Percentiles rank a stretch among this genome's conserved stretches.
Conservation (phyloP, 306 rosid genomes). For the Casuarina equisetifolia region DNA sequence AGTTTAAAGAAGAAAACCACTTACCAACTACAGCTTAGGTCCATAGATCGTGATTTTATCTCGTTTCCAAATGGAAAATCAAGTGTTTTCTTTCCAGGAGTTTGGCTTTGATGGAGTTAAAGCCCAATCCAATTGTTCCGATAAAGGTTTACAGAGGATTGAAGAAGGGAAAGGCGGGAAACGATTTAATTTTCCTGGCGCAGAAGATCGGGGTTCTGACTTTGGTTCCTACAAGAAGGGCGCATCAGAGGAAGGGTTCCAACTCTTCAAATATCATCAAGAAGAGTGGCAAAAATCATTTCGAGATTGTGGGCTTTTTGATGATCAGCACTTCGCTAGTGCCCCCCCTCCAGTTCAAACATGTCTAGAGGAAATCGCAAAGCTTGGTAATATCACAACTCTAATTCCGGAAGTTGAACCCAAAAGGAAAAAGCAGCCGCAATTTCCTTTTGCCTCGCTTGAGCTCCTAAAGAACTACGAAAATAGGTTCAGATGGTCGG, state of each 20-base stretch:
- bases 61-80: conserved; percentile 32
- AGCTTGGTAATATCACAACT: conserved; percentile 27
- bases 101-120: conserved; percentile 22
- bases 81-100: conserved; percentile 26
- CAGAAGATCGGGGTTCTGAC: conserved; percentile 28
- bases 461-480: conserved; percentile 52
- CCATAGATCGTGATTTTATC: not conserved
- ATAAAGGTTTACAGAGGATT: conserved; percentile 19
- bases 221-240: conserved; percentile 27
- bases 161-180: conserved; percentile 24
- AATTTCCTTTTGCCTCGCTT: conserved; percentile 43
- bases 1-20: too few species aligned
- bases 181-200: conserved; percentile 19
- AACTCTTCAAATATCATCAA: conserved; percentile 27
- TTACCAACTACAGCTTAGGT: not conserved
- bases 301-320: conserved; percentile 27
- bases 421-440: conserved; percentile 16
- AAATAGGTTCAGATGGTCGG: conserved; percentile 37
- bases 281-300: conserved; percentile 8
- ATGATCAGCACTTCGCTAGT: conserved; percentile 36
- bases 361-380: conserved; percentile 18
- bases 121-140: conserved; percentile 24
- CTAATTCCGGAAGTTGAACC: conserved; percentile 22
- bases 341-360: conserved; percentile 43
- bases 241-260: conserved; percentile 17